Conservation (phyloP, 2,329 filamentous ascomycete genomes). For the Rhinocladiella mackenziei region DNA sequence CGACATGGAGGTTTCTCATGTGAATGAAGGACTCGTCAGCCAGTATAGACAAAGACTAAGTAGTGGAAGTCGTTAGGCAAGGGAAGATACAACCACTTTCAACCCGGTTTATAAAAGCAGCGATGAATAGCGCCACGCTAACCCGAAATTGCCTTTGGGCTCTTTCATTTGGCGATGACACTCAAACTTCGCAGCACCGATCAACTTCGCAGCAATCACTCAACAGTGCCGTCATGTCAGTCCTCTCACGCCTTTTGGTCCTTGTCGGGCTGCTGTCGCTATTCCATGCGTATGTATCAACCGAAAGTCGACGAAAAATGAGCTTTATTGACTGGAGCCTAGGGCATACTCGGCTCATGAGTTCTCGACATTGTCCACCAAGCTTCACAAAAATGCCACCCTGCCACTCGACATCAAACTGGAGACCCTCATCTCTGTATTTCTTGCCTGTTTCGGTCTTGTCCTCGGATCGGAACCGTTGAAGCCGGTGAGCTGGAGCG, state of each 20-base stretch:
- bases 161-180: too few relatives aligned
- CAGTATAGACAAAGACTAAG: too few relatives aligned
- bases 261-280: conserved; percentile 72
- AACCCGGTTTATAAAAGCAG: too few relatives aligned
- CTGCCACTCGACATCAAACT: conserved; percentile 83
- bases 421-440: conserved; percentile 75
- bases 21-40: too few relatives aligned
- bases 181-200: not conserved
- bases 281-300: conserved; percentile 83
- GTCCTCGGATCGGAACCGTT: conserved; percentile 73
- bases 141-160: not conserved
- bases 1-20: too few relatives aligned
- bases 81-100: too few relatives aligned
- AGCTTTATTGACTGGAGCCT: too few relatives aligned
- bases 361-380: conserved; percentile 63
- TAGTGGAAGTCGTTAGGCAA: too few relatives aligned
- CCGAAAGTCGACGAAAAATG: too few relatives aligned
- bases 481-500: conserved; percentile 83
- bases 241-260: conserved; percentile 67
- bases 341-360: conserved; percentile 97
- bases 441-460: conserved; percentile 78
- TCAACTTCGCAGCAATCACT: conserved; percentile 1
- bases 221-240: conserved; percentile 54
- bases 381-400: conserved; percentile 30
- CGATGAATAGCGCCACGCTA: too few relatives aligned